Conservation (phyloP, 257 asterid species). For the Gardenia jasminoides region DNA sequence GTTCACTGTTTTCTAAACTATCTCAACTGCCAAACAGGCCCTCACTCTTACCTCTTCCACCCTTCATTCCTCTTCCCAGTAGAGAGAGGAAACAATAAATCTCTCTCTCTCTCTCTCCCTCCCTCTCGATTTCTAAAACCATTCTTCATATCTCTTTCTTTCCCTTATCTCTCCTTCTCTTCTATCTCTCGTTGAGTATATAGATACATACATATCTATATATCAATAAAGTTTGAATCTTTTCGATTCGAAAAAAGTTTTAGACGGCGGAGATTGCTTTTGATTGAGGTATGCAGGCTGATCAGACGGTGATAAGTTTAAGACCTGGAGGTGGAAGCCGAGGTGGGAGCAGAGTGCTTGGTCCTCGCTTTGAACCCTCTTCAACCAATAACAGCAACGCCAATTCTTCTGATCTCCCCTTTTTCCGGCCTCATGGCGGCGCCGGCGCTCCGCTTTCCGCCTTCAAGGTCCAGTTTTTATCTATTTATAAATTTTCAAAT, state of each 20-base stretch:
- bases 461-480: slow-evolving; percentile 24
- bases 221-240: slow-evolving; percentile 15
- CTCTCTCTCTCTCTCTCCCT: slow-evolving; percentile 25
- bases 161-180: neutral
- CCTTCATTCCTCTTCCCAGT: slow-evolving; percentile 23
- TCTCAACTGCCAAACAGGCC: no score
- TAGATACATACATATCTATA: slow-evolving; percentile 20
- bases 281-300: slow-evolving; percentile 51
- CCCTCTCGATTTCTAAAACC: neutral
- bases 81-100: slow-evolving; percentile 49
- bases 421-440: slow-evolving; percentile 41
- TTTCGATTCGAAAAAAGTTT: neutral
- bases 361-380: slow-evolving; percentile 42
- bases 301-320: slow-evolving; percentile 49
- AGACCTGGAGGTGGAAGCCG: slow-evolving; percentile 58
- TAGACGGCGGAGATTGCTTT: slow-evolving; percentile 29
- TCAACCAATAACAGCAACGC: slow-evolving; percentile 12
- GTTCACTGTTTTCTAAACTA: no score
- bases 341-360: slow-evolving; percentile 38
- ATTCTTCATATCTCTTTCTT: neutral
- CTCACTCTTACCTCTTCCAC: neutral
- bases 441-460: slow-evolving; percentile 12
- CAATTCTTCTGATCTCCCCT: slow-evolving; percentile 31
- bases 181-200: slow-evolving; percentile 5
- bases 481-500: neutral